These are phyloP conservation scores for Ceratocystis alfenasii DNA, from an alignment of 2,329 filamentous ascomycete species.

Conservation along the genomic window DNA sequence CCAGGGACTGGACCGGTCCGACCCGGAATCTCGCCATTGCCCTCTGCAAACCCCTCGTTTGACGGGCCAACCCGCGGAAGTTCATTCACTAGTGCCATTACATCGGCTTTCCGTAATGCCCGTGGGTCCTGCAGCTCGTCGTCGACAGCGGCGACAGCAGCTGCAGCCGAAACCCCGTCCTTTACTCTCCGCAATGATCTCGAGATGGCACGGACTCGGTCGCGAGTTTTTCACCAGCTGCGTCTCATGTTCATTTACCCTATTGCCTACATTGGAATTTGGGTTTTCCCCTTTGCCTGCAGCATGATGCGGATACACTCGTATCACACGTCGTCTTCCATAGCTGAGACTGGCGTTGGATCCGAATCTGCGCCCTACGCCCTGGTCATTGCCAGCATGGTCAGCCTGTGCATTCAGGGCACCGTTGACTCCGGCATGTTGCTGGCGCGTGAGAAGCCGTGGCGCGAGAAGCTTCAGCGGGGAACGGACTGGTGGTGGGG, in stretches of 20 bases:
- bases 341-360: constrained; percentile 23
- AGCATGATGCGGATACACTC: constrained; percentile 49
- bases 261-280: constrained; percentile 57
- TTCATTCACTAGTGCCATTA: constrained; percentile 17
- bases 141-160: constrained; percentile 20
- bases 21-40: constrained; percentile 15
- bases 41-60: constrained; percentile 23
- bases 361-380: constrained; percentile 35
- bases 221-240: constrained; percentile 54
- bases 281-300: constrained; percentile 57
- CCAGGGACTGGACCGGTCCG: constrained; percentile 16
- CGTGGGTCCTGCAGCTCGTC: constrained; percentile 24
- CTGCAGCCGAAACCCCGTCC: constrained; percentile 22
- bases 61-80: constrained; percentile 26
- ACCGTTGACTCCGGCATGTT: constrained; percentile 58
- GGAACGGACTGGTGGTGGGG: constrained; percentile 23
- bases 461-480: constrained; percentile 23
- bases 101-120: constrained; percentile 9
- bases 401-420: constrained; percentile 54
- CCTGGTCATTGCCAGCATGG: constrained; percentile 42
- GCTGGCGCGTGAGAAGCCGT: constrained; percentile 57
- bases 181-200: constrained; percentile 21
- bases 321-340: constrained; percentile 18
- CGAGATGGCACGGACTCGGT: constrained; percentile 32
- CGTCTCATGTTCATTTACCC: constrained; percentile 67